Evolutionary conservation across 345 rosid species (phyloP), one percentile per base, ranked within the genome.

Genomic region (Pugionium cornutum): DNA sequence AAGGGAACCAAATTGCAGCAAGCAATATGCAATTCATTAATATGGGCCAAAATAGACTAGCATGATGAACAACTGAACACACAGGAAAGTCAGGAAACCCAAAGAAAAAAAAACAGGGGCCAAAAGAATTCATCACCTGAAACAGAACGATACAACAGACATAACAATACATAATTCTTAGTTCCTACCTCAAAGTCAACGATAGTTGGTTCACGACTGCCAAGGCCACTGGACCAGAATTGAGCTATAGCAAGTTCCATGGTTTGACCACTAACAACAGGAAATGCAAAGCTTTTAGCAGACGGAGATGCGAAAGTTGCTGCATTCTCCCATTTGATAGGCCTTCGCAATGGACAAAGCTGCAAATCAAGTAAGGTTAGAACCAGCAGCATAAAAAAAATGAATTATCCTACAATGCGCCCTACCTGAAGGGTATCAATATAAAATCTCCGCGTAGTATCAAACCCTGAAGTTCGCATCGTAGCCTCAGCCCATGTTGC

Each of bases 221-320:
- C 99, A 58, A 88, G 79, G 67, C 99, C 99, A 77, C 99, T 94
- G 55, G 96, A 85, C 97, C 99, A 90, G 76, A 88, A 94, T 76
- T 91, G 99, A 73, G 99, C 96, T 74, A 94, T 64, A 58, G 85
- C 87, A 70, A 94, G 80, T 79, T 94, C 99, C 95, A 88, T 84
- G 37, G 96, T 91, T 78, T 78, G 91, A 68, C 99, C 97, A 78
- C 89, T 79, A 71, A 83, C 83, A 46, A 88, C 92, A 59, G 88
- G 86, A 72, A 94, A 86, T 37, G 88, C 28, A 77, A 85, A 94
- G 75, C 87, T 84, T 83, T 91, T 83, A 74, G 86, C 64, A 69
- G 84, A 72, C 9, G 99, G 95, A 45, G 95, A 94, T 66, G 97
- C 81, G 62, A 91, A 87, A 7, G 84, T 85, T 33, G 83, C 53